These are phyloP conservation scores for Candida endomychidarum DNA, from an alignment of 805 yeast genomes.

Conservation along the genomic window DNA sequence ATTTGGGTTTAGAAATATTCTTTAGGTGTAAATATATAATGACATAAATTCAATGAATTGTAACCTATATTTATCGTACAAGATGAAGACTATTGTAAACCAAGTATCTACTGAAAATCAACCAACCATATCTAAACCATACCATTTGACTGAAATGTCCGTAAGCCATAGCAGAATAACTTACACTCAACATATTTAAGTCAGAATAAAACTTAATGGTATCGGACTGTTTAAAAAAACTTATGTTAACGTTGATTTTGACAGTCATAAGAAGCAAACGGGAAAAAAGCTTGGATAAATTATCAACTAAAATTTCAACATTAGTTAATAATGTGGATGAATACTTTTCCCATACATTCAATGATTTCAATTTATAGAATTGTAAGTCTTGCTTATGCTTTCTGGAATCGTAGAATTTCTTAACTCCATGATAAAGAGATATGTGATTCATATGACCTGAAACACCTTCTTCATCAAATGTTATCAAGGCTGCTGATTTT, in stretches of 20 bases:
- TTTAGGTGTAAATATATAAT: no score
- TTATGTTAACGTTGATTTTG: constrained; percentile 36
- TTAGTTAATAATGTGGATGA: constrained; percentile 46
- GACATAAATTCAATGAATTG: no score
- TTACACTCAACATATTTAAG: constrained; percentile 39
- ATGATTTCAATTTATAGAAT: constrained; percentile 28
- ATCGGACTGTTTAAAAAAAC: constrained; percentile 31
- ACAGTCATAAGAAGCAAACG: constrained; percentile 16
- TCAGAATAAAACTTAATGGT: constrained; percentile 42
- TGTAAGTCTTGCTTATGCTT: neutral
- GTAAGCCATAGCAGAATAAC: constrained; percentile 70
- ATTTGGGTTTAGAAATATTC: constrained; percentile 42
- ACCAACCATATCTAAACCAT: constrained; percentile 93
- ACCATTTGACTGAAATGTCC: constrained; percentile 91
- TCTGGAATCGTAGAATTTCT: constrained; percentile 23
- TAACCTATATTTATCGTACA: no score
- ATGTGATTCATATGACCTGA: constrained; percentile 88
- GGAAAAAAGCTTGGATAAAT: constrained; percentile 32
- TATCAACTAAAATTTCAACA: constrained; percentile 38
- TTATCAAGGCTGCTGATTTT: constrained; percentile 46
- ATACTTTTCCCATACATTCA: constrained; percentile 48
- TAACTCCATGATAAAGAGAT: constrained; percentile 55
- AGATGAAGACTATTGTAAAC: constrained; percentile 62
- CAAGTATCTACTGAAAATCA: constrained; percentile 72
- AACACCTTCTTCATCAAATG: constrained; percentile 83